Percentiles rank a stretch among this genome's conserved stretches.
phyloP scores from a whole-genome alignment of 805 yeast genomes.

The Metschnikowia rubicola region DNA sequence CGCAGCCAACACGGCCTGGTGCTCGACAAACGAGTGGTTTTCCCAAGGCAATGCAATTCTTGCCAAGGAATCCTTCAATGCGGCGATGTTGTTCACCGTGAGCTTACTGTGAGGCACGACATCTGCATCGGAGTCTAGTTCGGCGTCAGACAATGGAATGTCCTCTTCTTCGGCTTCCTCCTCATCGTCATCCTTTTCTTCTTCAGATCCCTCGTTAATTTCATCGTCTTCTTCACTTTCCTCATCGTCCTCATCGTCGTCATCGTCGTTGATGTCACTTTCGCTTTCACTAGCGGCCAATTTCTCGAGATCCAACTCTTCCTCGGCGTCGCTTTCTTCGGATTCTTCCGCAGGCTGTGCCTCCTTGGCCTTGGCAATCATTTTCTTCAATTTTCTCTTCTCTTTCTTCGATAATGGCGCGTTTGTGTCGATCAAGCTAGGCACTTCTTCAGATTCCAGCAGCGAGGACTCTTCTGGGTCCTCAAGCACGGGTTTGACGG shows the following conservation, averaged over 20 bases:
- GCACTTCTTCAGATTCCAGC: slow-evolving; percentile 27
- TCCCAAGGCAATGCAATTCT: slow-evolving; percentile 64
- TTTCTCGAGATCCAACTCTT: slow-evolving; percentile 47
- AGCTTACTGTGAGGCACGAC: slow-evolving; percentile 87
- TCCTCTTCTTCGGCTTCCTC: slow-evolving; percentile 69
- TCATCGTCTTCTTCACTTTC: slow-evolving; percentile 27
- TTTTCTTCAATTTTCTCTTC: slow-evolving; percentile 56
- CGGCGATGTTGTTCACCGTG: slow-evolving; percentile 84
- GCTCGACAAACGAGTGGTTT: slow-evolving; percentile 76
- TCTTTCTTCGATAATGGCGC: slow-evolving; percentile 57
- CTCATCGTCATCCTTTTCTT: slow-evolving; percentile 44
- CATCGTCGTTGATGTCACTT: slow-evolving; percentile 18
- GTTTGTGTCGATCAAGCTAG: slow-evolving; percentile 15
- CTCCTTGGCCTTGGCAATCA: slow-evolving; percentile 29
- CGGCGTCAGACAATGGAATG: slow-evolving; percentile 85
- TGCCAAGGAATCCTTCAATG: slow-evolving; percentile 65
- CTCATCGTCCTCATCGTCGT: slow-evolving; percentile 30
- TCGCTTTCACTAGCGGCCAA: slow-evolving; percentile 50
- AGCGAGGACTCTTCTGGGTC: slow-evolving; percentile 12
- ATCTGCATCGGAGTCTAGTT: slow-evolving; percentile 91
- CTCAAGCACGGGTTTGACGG: slow-evolving; percentile 13
- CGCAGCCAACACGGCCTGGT: slow-evolving; percentile 65
- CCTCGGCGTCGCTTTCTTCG: slow-evolving; percentile 42
- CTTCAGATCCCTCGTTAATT: slow-evolving; percentile 35
- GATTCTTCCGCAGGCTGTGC: slow-evolving; percentile 33